phyloP scores from a whole-genome alignment of 495 filamentous ascomycete species.

The Penicillium tannophilum region DNA sequence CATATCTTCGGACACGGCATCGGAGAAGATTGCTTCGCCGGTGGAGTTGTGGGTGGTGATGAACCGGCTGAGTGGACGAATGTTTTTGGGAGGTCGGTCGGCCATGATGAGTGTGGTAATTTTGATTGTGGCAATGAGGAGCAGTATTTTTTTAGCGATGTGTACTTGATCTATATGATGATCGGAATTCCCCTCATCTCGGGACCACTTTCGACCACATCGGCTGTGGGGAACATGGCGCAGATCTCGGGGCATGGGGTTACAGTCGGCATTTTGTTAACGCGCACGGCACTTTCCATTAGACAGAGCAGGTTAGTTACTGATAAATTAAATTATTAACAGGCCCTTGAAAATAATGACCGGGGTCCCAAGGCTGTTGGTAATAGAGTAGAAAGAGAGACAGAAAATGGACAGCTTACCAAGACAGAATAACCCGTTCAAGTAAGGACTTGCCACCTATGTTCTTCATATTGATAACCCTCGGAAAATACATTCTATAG shows the following conservation, averaged over 20 bases:
- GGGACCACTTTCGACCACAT: constrained; percentile 36
- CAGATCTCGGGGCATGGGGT: constrained; percentile 4
- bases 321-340: neutral
- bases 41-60: constrained; percentile 41
- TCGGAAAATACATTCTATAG: no score
- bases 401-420: no score
- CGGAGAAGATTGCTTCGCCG: constrained; percentile 39
- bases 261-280: neutral
- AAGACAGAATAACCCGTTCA: no score
- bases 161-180: constrained; percentile 6
- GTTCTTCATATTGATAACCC: no score
- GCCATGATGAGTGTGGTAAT: constrained; percentile 17
- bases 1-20: constrained; percentile 24
- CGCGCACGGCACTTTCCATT: neutral
- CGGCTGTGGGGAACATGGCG: constrained; percentile 19
- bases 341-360: no score
- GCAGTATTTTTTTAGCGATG: neutral
- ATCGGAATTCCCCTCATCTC: constrained; percentile 9
- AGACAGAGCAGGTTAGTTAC: neutral
- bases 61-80: constrained; percentile 41
- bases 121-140: neutral
- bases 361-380: no score
- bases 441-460: no score
- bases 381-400: no score
- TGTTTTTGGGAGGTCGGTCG: constrained; percentile 21